Base-by-base conservation (phyloP, 306 rosid species). In the Prunus mume region DNA sequence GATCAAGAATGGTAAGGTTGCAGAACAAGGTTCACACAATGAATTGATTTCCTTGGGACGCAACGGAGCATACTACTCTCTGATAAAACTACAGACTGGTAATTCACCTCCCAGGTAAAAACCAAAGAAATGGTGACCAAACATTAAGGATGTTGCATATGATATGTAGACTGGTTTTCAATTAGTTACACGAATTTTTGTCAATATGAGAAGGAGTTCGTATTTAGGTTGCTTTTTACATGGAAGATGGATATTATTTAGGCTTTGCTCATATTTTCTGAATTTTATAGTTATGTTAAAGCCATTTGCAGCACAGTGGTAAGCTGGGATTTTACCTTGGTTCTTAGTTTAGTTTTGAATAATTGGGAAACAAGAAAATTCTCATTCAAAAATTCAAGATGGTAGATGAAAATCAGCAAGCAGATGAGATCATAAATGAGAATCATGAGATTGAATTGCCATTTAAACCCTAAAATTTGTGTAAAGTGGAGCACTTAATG, bases 1-100 rank as follows among this genome's bases (percentile, higher is more conserved):
- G 75, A 89, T 93, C 80, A 85, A 89, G 86, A 78, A 78, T 13
- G 94, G 98, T 19, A 89, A 86, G 74, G 95, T 91, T 77, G 90
- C 75, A 69, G 93, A 91, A 76, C 95, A 88, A 80, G 95, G 97
- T 27, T 86, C 98, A 24, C 96, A 93, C 79, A 89, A 88, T 25
- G 93, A 91, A 22, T 77, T 93, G 74, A 83, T 91, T 76, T 84
- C 91, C 13, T 68, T 89, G 12, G 87, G 92, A 71, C 78, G 71
- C 24, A 81, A 75, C 11, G 95, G 96, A 66, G 91, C 84, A 12
- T 89, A 90, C 65, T 75, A 64, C 84, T 82, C 91, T 54, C 84
- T 84, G 66, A 86, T 85, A 68, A 86, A 86, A 79, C 90, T 87
- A 70, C 95, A 90, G 80, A 68, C 19, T 71, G 78, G 90, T 15